Percentiles rank a stretch among this genome's conserved stretches.
phyloP scores from a whole-genome alignment of 2,329 filamentous ascomycete genomes.

The Trichoderma breve region DNA sequence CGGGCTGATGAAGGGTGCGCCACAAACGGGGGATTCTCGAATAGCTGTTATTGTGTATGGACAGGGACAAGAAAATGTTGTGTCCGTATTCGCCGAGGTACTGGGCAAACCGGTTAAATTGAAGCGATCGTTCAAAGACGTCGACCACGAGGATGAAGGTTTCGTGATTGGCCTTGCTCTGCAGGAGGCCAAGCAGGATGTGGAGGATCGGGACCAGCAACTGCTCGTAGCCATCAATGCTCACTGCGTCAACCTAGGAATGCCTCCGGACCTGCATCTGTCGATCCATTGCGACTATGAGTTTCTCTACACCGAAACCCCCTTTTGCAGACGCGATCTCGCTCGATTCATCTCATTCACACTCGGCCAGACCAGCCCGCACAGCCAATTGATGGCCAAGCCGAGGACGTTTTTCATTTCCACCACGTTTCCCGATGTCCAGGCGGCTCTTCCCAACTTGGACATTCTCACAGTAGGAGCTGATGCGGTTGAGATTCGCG shows the following conservation, averaged over 20 bases:
- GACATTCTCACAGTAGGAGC: slow-evolving; percentile 85
- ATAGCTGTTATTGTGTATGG: slow-evolving; percentile 68
- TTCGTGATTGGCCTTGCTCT: slow-evolving; percentile 67
- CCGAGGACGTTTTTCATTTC: slow-evolving; percentile 80
- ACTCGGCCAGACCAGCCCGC: slow-evolving; percentile 74
- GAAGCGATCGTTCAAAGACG: slow-evolving; percentile 53
- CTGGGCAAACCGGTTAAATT: slow-evolving; percentile 70
- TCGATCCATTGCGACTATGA: slow-evolving; percentile 77
- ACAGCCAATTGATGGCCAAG: slow-evolving; percentile 75
- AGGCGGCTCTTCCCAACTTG: slow-evolving; percentile 76
- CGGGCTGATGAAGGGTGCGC: slow-evolving; percentile 45
- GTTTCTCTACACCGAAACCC: slow-evolving; percentile 73
- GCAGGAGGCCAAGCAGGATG: slow-evolving; percentile 54
- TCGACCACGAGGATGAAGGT: slow-evolving; percentile 55
- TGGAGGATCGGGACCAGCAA: slow-evolving; percentile 56
- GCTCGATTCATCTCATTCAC: slow-evolving; percentile 77
- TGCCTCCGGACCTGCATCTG: slow-evolving; percentile 64
- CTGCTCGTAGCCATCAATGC: slow-evolving; percentile 70
- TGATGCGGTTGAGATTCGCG: slow-evolving; percentile 80
- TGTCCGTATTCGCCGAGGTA: slow-evolving; percentile 73
- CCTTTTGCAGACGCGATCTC: slow-evolving; percentile 72
- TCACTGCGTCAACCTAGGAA: slow-evolving; percentile 69
- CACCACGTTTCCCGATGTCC: slow-evolving; percentile 83
- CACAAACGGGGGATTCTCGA: slow-evolving; percentile 54
- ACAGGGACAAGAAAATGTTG: slow-evolving; percentile 68